Base-by-base conservation (phyloP, 257 asterid species). In the Coffea canephora region DNA sequence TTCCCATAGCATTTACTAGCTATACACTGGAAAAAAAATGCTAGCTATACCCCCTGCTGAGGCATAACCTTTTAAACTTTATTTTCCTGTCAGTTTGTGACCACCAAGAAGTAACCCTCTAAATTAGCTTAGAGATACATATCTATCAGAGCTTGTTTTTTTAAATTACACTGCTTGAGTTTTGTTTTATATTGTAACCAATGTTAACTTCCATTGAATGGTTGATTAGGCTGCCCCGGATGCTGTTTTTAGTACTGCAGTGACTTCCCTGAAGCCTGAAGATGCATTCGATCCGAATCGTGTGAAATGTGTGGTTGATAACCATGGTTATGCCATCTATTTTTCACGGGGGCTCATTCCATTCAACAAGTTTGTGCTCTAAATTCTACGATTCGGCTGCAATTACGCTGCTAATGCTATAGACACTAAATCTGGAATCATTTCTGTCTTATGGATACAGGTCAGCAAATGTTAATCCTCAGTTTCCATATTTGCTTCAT, bases 201-300 rank as follows among this genome's bases (percentile, higher is more conserved):
- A 79, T 27, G 18, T 79, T 27, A 61, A 73, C 34, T 61, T 49
- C 16, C 43, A 52, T 41, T 41, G 54, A 70, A 39, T 71, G 81
- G 79, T 83, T 73, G 49, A 73, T 80, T 84, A 95, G 99, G 94
- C 88, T 83, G 85, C 99, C 59, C 98, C 98, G 13, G 97, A 95
- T 82, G 97, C 96, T 31, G 97, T 95, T 81, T 93, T 95, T 85
- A 93, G 97, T 89, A 93, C 96, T 8, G 98, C 92, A 36, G 95
- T 85, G 82, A 95, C 96, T 77, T 80, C 97, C 69, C 81, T 95
- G 88, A 91, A 91, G 83, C 88, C 95, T 71, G 97, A 93, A 84
- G 97, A 95, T 84, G 96, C 96, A 71, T 88, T 88, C 71, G 97
- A 95, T 86, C 87, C 94, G 6, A 95, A 95, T 84, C 96, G 97